A percentile compares a stretch with the other conserved stretches of the same genome.
These are phyloP conservation scores for Colletotrichum sp. DNA, from an alignment of 2,329 filamentous ascomycete species.

Conservation along the genomic window DNA sequence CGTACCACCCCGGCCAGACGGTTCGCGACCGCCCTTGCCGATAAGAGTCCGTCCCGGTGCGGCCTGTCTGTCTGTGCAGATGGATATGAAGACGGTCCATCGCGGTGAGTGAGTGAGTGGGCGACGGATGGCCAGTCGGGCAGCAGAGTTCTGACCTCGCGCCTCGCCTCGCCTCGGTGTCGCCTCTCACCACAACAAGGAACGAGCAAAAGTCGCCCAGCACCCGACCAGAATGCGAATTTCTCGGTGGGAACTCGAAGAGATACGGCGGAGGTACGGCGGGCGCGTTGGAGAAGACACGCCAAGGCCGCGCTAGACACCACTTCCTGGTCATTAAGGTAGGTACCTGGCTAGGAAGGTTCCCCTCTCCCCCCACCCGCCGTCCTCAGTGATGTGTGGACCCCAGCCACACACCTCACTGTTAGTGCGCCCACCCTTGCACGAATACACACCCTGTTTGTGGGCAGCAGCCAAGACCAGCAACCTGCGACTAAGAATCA, in stretches of 20 bases:
- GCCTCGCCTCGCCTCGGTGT: not conserved
- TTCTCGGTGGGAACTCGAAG: not conserved
- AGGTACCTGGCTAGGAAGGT: not conserved
- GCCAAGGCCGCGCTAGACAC: slow-evolving; percentile 2
- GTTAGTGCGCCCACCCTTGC: not conserved
- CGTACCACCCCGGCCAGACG: slow-evolving; percentile 2
- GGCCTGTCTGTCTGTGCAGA: not conserved
- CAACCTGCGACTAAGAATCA: slow-evolving; percentile 11
- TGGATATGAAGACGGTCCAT: not conserved
- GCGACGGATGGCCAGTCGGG: not conserved
- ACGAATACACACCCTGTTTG: not conserved
- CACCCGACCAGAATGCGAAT: not conserved
- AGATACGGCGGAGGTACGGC: not conserved
- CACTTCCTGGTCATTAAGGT: slow-evolving; percentile 7
- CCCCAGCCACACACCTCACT: slow-evolving; percentile 10
- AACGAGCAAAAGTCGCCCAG: not conserved
- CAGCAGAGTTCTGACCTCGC: not conserved
- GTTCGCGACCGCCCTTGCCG: not conserved
- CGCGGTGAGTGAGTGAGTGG: not conserved
- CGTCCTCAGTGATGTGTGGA: slow-evolving; percentile 5
- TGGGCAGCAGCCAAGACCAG: slow-evolving; percentile 14
- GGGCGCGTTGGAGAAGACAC: not conserved
- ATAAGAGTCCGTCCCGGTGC: not conserved
- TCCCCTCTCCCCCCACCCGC: not conserved
- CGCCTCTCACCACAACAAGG: not conserved